Evolutionary conservation across 176 grass and related monocot genomes (phyloP), one percentile per base, ranked within the genome.

Genomic region (Oryza coarctata): DNA sequence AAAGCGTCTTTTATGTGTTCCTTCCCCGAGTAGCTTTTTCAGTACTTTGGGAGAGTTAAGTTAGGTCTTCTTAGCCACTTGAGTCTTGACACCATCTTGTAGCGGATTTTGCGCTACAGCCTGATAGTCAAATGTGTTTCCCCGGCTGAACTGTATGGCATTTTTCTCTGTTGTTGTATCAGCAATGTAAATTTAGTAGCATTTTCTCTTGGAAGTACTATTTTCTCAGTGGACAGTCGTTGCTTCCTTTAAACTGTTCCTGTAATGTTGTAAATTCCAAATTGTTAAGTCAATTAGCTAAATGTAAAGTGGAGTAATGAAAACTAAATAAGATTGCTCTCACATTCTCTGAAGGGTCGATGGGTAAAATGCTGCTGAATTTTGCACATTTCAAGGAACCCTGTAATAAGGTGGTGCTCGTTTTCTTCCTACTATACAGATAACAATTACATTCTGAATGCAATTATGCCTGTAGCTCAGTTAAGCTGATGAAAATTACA

Each of bases 1-100:
- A 28, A 73, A 64, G 62, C 22, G 84, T 79, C 61, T 45, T 63
- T 69, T 63, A 68, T 79, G n/a, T 70, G 25, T 43, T 86, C 32
- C 35, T 61, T 32, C 38, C 32, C 60, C 4, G 68, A 86, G 22
- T 60, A 60, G 29, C 61, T 22, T 9, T 4, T 79, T 74, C 22
- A 62, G n/a, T 50, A 64, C 45, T 60, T 60, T 65, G 6, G 30
- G 70, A 12, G 41, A 22, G 64, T 40, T 12, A 5, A 33, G 5
- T 60, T 70, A 63, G 35, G 6, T 15, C 15, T 49, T 55, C 6
- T 55, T 55, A 15, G 31, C 20, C 30, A 7, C 3, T 30, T 6
- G 9, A 45, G 22, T 62, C 12, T 65, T 26, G 68, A 65, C 12
- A 74, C n/a, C 28, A 52, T 63, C 50, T 70, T 64, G 38, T 38